phyloP scores from a whole-genome alignment of 148 eudicot genomes.

The Rhododendron simsii region DNA sequence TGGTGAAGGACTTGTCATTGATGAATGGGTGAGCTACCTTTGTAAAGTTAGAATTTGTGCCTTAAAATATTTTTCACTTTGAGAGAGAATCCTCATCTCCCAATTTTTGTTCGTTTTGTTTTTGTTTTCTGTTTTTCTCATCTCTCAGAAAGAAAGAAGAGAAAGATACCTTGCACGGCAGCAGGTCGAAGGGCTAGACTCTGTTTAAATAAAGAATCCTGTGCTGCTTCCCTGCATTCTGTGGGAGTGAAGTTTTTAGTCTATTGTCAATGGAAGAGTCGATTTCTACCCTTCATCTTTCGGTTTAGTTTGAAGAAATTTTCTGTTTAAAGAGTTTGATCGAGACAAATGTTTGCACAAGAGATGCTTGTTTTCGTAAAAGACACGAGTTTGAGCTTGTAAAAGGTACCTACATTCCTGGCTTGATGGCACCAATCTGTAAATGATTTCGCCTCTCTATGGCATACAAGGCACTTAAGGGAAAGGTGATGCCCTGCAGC shows the following conservation, averaged over 20 bases:
- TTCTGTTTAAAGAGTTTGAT: slow-evolving; percentile 10
- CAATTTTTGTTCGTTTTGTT: neutral
- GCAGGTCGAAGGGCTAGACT: slow-evolving; percentile 77
- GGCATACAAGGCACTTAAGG: neutral
- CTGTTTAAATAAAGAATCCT: slow-evolving; percentile 32
- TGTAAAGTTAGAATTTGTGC: neutral
- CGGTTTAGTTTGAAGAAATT: slow-evolving; percentile 6
- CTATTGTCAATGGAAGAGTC: neutral
- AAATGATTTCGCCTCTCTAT: slow-evolving; percentile 4
- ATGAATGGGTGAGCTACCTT: slow-evolving; percentile 84
- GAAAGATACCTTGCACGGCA: slow-evolving; percentile 90
- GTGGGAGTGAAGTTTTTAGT: neutral
- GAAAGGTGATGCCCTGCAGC: neutral
- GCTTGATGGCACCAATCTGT: slow-evolving; percentile 10
- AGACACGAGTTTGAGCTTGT: slow-evolving; percentile 7
- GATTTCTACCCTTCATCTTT: slow-evolving; percentile 1
- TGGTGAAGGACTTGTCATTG: slow-evolving; percentile 97
- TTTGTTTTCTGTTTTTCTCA: neutral
- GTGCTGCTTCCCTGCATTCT: slow-evolving; percentile 3
- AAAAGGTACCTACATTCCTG: neutral
- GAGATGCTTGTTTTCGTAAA: slow-evolving; percentile 4
- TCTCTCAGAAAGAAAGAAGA: slow-evolving; percentile 80
- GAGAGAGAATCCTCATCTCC: neutral
- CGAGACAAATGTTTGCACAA: neutral
- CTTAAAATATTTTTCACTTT: neutral